These are phyloP conservation scores for Rubroboletus satanas DNA, from an alignment of 768 basidiomycete species.

Conservation along the genomic window DNA sequence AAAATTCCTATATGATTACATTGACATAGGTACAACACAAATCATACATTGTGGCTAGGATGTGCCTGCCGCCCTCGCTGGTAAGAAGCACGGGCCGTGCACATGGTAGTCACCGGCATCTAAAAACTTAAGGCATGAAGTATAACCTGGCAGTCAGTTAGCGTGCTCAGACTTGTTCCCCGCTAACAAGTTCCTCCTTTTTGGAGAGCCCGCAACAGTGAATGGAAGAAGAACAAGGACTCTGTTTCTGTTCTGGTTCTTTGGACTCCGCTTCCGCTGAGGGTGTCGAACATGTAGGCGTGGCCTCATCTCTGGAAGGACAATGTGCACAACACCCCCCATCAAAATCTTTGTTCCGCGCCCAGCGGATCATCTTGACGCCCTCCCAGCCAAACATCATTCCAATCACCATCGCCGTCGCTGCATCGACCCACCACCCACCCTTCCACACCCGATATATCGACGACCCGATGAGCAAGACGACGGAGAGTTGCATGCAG, in stretches of 20 bases:
- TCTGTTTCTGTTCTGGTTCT: background rate
- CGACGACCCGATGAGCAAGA: slow-evolving; percentile 40
- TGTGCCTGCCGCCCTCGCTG: background rate
- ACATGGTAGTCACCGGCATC: too few species aligned
- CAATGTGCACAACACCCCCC: slow-evolving; percentile 36
- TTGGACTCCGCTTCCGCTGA: background rate
- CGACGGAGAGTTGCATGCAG: slow-evolving; percentile 42
- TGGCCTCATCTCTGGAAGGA: background rate
- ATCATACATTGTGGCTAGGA: background rate
- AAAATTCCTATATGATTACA: background rate
- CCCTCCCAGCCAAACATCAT: slow-evolving; percentile 46
- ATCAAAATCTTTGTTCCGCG: slow-evolving; percentile 30
- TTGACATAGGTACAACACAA: background rate
- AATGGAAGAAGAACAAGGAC: background rate
- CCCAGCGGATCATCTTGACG: slow-evolving; percentile 41
- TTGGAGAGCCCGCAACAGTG: slow-evolving; percentile 1
- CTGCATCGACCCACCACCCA: slow-evolving; percentile 49
- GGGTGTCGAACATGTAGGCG: background rate
- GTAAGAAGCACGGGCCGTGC: background rate
- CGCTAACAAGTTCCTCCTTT: background rate
- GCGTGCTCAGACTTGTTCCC: slow-evolving; percentile 4
- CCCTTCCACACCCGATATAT: slow-evolving; percentile 39
- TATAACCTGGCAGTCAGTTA: background rate
- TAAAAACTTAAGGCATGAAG: background rate
- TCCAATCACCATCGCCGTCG: slow-evolving; percentile 39